Evolutionary conservation across 495 filamentous ascomycete species (phyloP), one percentile per base, ranked within the genome.

Genomic region (Penicillium argentinense): DNA sequence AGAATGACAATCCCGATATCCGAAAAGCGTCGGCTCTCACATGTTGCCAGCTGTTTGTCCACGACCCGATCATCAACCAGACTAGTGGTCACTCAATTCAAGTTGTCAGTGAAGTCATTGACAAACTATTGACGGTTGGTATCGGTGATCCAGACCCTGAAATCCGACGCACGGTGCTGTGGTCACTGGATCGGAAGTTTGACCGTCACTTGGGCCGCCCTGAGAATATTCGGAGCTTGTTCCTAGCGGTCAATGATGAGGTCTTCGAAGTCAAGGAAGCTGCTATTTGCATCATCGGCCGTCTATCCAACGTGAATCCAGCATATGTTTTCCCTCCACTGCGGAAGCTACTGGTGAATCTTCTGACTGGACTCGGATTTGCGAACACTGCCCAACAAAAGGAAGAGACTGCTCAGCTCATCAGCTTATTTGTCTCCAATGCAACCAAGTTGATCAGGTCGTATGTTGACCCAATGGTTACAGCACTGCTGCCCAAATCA

Each of bases 231-330:
- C 83, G 95, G 22, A 93, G 88, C 33, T 69, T 97, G 19, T 97
- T 99, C 68, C 82, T 97, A 43, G 93, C 93, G 5, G 82, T 97
- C n/a, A 96, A 97, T 53, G 93, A 99, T 57, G 89, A 96, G 48
- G 78, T 87, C 3, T 97, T 97, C 47, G 75, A 83, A 7, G 93
- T 96, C 53, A 82, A 93, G 62, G 90, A 97, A 69, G 91, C 91
- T 26, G 87, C 93, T 4, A 96, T 99, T 47, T 83, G 88, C 17
- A 97, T 99, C 52, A 96, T 97, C 57, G 93, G 93, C 9, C 88
- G 93, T 5, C 78, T 99, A 25, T 93, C 95, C 2, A 79, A 78
- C 30, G 83, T 91, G 49, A 99, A 99, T 56, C 93, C 93, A 5
- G 93, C 93, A 37, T 97, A 97, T 70, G 91, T 99, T 46, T 93